phyloP scores from a whole-genome alignment of 1,284 basidiomycete species.

The Melampsora larici-populina region DNA sequence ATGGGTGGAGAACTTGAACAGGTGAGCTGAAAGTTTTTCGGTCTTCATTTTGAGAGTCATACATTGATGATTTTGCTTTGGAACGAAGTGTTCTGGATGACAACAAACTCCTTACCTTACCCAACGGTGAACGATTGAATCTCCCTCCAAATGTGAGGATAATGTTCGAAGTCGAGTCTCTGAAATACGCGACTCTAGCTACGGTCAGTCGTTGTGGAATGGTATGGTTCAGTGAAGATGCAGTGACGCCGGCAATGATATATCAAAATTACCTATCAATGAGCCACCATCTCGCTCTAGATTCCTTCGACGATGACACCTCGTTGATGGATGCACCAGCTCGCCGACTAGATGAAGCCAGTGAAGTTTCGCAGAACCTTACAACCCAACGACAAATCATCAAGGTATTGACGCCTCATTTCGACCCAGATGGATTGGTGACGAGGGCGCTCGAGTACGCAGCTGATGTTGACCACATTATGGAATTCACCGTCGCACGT shows the following conservation, averaged over 20 bases:
- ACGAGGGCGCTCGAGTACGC: slow-evolving; percentile 74
- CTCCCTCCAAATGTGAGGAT: slow-evolving; percentile 95
- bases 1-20: slow-evolving; percentile 99
- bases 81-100: slow-evolving; percentile 87
- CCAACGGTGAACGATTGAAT: slow-evolving; percentile 96
- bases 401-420: slow-evolving; percentile 72
- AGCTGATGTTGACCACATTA: slow-evolving; percentile 84
- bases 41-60: not conserved
- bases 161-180: slow-evolving; percentile 99
- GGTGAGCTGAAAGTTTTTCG: slow-evolving; percentile 59
- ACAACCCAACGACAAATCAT: slow-evolving; percentile 74
- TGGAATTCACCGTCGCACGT: slow-evolving; percentile 92
- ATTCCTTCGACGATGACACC: slow-evolving; percentile 82
- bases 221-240: slow-evolving; percentile 99
- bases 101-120: slow-evolving; percentile 94
- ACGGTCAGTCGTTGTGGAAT: slow-evolving; percentile 99
- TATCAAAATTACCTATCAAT: slow-evolving; percentile 82
- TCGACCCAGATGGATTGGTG: slow-evolving; percentile 77
- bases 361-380: slow-evolving; percentile 65
- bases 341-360: slow-evolving; percentile 62
- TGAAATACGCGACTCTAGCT: slow-evolving; percentile 93
- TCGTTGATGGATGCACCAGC: slow-evolving; percentile 59
- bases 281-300: slow-evolving; percentile 72
- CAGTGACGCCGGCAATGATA: slow-evolving; percentile 85
- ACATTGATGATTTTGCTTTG: not conserved